Evolutionary conservation across 208 protist genomes (phyloP), one percentile per base, ranked within the genome.

Genomic region (Acanthamoeba culbertsoni): DNA sequence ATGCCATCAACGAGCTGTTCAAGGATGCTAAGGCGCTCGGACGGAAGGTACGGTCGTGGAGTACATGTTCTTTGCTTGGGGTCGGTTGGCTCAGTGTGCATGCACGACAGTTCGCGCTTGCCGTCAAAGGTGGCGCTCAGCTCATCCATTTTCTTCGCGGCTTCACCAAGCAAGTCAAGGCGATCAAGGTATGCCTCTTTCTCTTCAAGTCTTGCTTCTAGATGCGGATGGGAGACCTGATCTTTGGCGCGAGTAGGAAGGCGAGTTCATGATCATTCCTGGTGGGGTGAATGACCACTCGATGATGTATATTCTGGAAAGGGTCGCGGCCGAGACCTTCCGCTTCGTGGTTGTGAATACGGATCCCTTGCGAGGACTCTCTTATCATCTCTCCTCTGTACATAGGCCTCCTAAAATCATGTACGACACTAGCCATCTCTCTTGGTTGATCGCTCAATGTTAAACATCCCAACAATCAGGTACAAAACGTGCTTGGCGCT

Each of bases 261-360:
- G 89, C 14, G 89, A 93, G 68, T 63, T 65, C 28, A 93, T 93
- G 89, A 57, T 93, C 43, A 63, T 93, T n/a, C 89, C 89, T 5
- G 89, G 89, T 43, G 89, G 89, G 23, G 10, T 93, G 10, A 55
- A 82, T 1, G 89, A 75, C 26, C 89, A 93, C 68, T 93, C 63
- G 37, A 53, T 93, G 89, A 93, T 93, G 65, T 93, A 93, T 65
- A 93, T 93, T 62, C 42, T 93, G 31, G 89, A 93, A 45, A 75
- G 89, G 35, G 35, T 51, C 46, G 62, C 86, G 0, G 45, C 59
- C 31, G 63, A 93, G 48, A 53, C 89, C 59, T 93, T 93, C 63
- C 89, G 89, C 48, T 93, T 93, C 20, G 89, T 93, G 14, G 33
- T 93, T 1, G 65, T 93, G 12, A 93, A 93, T 31, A 93, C 89